Percentiles rank a stretch among this genome's conserved stretches.
Evolutionary conservation across 1,284 basidiomycete genomes (phyloP).

Genomic region (Rhizoctonia solani): DNA sequence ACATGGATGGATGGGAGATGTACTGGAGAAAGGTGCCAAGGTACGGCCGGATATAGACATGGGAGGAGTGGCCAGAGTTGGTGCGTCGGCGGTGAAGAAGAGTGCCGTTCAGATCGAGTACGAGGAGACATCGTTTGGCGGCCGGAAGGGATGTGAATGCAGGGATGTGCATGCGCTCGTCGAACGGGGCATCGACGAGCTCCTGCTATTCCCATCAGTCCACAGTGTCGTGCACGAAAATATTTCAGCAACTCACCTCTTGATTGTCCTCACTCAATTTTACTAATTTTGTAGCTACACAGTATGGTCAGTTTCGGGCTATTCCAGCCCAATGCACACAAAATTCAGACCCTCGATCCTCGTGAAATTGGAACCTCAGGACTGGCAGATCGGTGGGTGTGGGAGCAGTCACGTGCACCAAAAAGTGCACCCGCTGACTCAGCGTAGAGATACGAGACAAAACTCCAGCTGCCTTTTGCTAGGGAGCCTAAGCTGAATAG

Average conservation of each 20-base stretch:
- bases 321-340: neutral
- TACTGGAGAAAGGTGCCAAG: slow-evolving; percentile 26
- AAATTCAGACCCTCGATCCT: slow-evolving; percentile 6
- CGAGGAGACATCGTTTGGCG: slow-evolving; percentile 28
- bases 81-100: slow-evolving; percentile 18
- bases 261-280: slow-evolving; percentile 11
- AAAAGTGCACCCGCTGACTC: neutral
- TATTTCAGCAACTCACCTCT: slow-evolving; percentile 9
- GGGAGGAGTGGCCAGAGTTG: neutral
- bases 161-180: slow-evolving; percentile 30
- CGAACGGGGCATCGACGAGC: slow-evolving; percentile 22
- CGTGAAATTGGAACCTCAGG: neutral
- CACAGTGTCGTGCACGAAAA: neutral
- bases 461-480: no score
- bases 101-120: slow-evolving; percentile 27
- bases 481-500: no score
- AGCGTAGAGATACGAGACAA: no score
- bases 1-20: slow-evolving; percentile 12
- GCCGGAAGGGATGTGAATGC: neutral
- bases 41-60: slow-evolving; percentile 16
- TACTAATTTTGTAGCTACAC: neutral
- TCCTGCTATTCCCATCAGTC: neutral
- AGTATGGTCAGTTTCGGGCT: neutral
- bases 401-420: slow-evolving; percentile 14
- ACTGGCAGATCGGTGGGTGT: slow-evolving; percentile 2